phyloP scores from a whole-genome alignment of 1,284 basidiomycete genomes.

The Hymenochaete sp. region DNA sequence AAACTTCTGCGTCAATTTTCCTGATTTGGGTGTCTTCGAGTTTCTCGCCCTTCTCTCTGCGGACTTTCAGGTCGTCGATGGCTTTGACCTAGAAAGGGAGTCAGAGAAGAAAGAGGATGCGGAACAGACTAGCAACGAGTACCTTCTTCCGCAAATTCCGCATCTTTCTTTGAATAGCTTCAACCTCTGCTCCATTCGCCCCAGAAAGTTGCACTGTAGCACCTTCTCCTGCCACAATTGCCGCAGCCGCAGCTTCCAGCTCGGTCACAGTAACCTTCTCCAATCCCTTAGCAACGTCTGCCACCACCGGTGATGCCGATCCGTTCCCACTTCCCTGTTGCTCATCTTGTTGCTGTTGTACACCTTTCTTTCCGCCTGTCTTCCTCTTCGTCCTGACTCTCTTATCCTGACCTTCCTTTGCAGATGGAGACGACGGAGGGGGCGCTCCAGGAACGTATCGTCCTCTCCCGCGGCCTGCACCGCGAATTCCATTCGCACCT shows the following conservation, averaged over 20 bases:
- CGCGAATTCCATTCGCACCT: slow-evolving; percentile 27
- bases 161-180: slow-evolving; percentile 84
- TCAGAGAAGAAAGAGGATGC: background rate
- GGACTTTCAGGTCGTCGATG: slow-evolving; percentile 91
- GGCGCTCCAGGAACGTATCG: slow-evolving; percentile 65
- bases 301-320: slow-evolving; percentile 19
- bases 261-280: slow-evolving; percentile 23
- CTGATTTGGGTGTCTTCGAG: slow-evolving; percentile 90
- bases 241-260: slow-evolving; percentile 21
- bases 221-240: slow-evolving; percentile 23
- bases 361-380: slow-evolving; percentile 42
- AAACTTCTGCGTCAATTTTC: slow-evolving; percentile 87
- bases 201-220: background rate
- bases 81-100: slow-evolving; percentile 80
- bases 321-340: slow-evolving; percentile 17
- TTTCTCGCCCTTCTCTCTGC: slow-evolving; percentile 77
- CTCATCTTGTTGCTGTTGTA: slow-evolving; percentile 30
- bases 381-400: slow-evolving; percentile 49
- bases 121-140: slow-evolving; percentile 22
- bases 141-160: slow-evolving; percentile 94
- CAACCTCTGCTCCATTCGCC: slow-evolving; percentile 49
- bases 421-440: slow-evolving; percentile 37
- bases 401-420: slow-evolving; percentile 31
- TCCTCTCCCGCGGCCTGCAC: slow-evolving; percentile 23
- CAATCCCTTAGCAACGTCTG: slow-evolving; percentile 26